phyloP scores from a whole-genome alignment of 2,329 filamentous ascomycete genomes.

The Neurospora sp. region DNA sequence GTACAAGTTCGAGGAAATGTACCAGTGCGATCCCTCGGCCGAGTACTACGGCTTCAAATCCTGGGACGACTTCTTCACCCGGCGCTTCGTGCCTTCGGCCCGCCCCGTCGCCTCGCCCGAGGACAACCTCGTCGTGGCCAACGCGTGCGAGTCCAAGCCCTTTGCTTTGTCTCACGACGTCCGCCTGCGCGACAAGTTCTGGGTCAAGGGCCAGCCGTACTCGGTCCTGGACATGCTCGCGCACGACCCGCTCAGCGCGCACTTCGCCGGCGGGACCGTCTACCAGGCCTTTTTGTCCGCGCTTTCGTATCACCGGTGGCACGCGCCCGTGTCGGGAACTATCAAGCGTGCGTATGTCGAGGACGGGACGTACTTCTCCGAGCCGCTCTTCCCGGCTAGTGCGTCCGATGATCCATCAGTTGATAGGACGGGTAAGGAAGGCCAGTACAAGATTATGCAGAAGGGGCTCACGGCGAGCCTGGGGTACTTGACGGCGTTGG shows the following conservation, averaged over 20 bases:
- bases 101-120: constrained; percentile 49
- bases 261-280: constrained; percentile 54
- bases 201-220: constrained; percentile 60
- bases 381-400: constrained; percentile 33
- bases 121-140: constrained; percentile 44
- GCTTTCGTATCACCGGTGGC: constrained; percentile 63
- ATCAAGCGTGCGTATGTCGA: constrained; percentile 46
- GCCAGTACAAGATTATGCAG: constrained; percentile 26
- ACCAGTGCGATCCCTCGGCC: constrained; percentile 45
- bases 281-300: constrained; percentile 63
- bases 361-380: constrained; percentile 59
- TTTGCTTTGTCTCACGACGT: constrained; percentile 42
- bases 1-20: constrained; percentile 49
- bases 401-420: constrained; percentile 4
- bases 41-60: constrained; percentile 49
- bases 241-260: constrained; percentile 38
- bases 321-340: constrained; percentile 54
- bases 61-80: constrained; percentile 62
- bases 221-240: constrained; percentile 54
- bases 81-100: constrained; percentile 40
- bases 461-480: constrained; percentile 42
- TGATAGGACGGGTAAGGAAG: neutral
- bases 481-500: constrained; percentile 57
- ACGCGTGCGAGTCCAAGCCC: constrained; percentile 54
- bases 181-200: constrained; percentile 51